A percentile compares a stretch with the other conserved stretches of the same genome.
Evolutionary conservation across 345 rosid species (phyloP).

Genomic region (Eucalyptus sideroxylon): DNA sequence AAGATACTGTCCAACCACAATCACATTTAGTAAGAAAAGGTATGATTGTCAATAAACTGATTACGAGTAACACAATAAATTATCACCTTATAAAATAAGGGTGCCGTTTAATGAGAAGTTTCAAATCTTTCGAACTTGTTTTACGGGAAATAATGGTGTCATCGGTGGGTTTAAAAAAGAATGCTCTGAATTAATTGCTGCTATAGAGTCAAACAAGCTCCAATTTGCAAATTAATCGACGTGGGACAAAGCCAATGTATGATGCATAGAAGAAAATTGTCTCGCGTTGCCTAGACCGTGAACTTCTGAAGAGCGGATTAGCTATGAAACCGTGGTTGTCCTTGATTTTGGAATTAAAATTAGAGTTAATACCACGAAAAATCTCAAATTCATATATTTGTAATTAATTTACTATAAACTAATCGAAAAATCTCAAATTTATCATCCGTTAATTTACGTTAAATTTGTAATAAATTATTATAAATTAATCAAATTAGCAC

Average conservation of each 20-base stretch:
- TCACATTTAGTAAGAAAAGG: neutral
- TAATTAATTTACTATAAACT: accelerated
- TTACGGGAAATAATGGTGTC: neutral
- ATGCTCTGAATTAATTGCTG: neutral
- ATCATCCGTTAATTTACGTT: too few relatives aligned
- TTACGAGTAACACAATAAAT: neutral
- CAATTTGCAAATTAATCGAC: neutral
- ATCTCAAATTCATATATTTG: accelerated
- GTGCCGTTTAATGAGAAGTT: neutral
- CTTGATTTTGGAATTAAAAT: neutral
- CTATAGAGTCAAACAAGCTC: neutral
- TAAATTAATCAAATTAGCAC: accelerated
- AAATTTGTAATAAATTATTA: accelerated
- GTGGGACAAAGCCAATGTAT: neutral
- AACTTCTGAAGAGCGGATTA: neutral
- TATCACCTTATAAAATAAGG: too few relatives aligned
- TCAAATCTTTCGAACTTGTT: neutral
- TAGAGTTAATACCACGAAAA: accelerated
- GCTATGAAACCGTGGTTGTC: neutral
- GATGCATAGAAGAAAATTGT: neutral
- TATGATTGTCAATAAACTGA: neutral
- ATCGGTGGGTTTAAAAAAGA: neutral
- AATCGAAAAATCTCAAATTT: accelerated
- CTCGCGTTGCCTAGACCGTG: accelerated
- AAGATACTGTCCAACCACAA: neutral